phyloP scores from a whole-genome alignment of 2,329 filamentous ascomycete species.

The Seiridium unicorne region DNA sequence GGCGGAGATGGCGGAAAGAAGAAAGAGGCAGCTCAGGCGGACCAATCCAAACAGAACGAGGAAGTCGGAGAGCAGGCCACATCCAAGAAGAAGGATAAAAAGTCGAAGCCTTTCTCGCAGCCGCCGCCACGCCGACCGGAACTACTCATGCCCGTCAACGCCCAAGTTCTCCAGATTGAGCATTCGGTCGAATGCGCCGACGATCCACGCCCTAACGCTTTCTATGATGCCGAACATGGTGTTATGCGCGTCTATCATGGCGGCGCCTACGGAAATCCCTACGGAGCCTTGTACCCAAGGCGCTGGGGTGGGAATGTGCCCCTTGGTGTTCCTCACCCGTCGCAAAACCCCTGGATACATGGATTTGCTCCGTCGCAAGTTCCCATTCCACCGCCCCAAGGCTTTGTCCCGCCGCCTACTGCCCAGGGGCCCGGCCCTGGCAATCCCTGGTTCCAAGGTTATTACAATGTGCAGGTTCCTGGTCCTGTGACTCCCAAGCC shows the following conservation, averaged over 20 bases:
- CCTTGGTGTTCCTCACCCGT: conserved; percentile 41
- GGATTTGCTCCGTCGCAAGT: conserved; percentile 26
- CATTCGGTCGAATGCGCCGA: conserved; percentile 50
- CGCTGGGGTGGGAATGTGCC: conserved; percentile 33
- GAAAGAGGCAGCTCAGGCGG: not conserved
- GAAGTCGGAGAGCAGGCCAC: conserved; percentile 2
- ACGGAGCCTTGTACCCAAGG: conserved; percentile 44
- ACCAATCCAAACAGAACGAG: not conserved
- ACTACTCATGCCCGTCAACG: conserved; percentile 44
- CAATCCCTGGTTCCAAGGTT: conserved; percentile 20
- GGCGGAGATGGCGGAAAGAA: not conserved
- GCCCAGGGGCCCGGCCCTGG: conserved; percentile 1
- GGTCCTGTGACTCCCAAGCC: not conserved
- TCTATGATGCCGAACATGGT: conserved; percentile 51
- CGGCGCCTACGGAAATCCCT: conserved; percentile 51
- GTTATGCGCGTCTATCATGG: conserved; percentile 58
- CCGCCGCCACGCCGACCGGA: conserved; percentile 34
- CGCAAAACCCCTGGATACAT: conserved; percentile 40
- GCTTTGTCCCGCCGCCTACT: conserved; percentile 2
- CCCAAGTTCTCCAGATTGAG: conserved; percentile 53
- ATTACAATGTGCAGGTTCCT: conserved; percentile 12
- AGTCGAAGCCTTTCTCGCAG: conserved; percentile 3
- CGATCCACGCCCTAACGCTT: conserved; percentile 60
- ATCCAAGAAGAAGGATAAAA: conserved; percentile 3
- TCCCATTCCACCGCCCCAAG: not conserved